These are phyloP conservation scores for Volvox africanus DNA, from an alignment of 139 green algal species.

Conservation along the genomic window DNA sequence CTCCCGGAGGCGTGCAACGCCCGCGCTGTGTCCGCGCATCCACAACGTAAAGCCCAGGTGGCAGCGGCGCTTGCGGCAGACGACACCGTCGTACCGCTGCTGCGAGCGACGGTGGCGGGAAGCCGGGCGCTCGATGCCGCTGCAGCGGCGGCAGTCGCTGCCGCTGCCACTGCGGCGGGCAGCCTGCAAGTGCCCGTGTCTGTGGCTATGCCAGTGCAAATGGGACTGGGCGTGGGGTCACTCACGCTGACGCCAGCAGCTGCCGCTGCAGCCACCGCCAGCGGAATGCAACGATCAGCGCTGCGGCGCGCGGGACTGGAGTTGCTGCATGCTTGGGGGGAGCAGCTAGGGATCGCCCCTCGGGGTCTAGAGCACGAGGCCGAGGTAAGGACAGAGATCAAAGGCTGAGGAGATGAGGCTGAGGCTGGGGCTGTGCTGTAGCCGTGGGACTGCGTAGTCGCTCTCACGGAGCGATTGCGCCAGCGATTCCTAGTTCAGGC, in stretches of 20 bases:
- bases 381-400: background rate
- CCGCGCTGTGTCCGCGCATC: background rate
- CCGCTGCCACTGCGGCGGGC: background rate
- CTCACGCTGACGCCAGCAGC: too few species aligned
- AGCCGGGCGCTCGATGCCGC: background rate
- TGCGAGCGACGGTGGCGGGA: background rate
- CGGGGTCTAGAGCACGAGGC: conserved; percentile 30
- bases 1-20: conserved; percentile 30
- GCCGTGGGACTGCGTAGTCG: too few species aligned
- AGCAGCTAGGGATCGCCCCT: conserved; percentile 13
- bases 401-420: too few species aligned
- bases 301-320: conserved; percentile 33
- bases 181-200: background rate
- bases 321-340: conserved; percentile 28
- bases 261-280: background rate
- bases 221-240: background rate
- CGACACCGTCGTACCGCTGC: background rate
- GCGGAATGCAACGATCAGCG: background rate
- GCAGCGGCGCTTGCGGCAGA: background rate
- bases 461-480: too few species aligned
- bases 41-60: conserved; percentile 19
- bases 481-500: too few species aligned
- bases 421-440: too few species aligned
- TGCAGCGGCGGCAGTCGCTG: background rate
- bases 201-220: background rate